These are phyloP conservation scores for Cercophora sp. DNA, from an alignment of 495 filamentous ascomycete species.

Conservation along the genomic window DNA sequence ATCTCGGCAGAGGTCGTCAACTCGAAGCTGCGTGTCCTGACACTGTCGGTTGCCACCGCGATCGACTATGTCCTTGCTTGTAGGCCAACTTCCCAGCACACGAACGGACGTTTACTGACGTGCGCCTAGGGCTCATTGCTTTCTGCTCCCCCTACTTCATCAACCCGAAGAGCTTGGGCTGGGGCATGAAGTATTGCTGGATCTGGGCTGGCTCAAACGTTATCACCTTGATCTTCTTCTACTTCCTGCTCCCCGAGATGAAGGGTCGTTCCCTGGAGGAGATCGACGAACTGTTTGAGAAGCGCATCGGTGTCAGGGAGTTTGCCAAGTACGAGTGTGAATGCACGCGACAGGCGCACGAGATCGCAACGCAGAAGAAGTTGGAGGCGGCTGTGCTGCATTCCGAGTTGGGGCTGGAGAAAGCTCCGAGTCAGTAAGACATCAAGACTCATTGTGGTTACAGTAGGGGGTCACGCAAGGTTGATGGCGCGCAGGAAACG, in stretches of 20 bases:
- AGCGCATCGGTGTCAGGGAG: constrained; percentile 7
- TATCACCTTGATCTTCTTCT: constrained; percentile 47
- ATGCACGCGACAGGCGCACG: constrained; percentile 1
- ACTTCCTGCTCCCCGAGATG: constrained; percentile 43
- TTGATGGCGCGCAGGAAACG: too few relatives aligned
- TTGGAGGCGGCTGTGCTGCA: background rate
- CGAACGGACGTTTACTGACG: too few relatives aligned
- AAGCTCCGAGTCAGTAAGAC: too few relatives aligned
- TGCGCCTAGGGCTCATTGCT: constrained; percentile 1
- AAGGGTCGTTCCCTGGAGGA: constrained; percentile 58
- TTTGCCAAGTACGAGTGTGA: constrained; percentile 8
- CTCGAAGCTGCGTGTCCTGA: constrained; percentile 8
- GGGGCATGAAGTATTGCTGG: constrained; percentile 9
- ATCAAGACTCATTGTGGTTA: too few relatives aligned
- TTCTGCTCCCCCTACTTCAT: constrained; percentile 9
- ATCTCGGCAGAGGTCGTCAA: constrained; percentile 10
- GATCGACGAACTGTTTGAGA: constrained; percentile 50
- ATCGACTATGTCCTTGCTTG: constrained; percentile 6
- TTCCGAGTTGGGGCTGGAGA: background rate
- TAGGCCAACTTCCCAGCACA: background rate
- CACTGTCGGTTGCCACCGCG: background rate
- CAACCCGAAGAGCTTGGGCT: constrained; percentile 6
- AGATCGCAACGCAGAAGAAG: constrained; percentile 3
- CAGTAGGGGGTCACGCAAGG: too few relatives aligned
- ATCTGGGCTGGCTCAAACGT: constrained; percentile 40